Base-by-base conservation (phyloP, 2,329 filamentous ascomycete genomes). In the Hypoxylon rubiginosum region DNA sequence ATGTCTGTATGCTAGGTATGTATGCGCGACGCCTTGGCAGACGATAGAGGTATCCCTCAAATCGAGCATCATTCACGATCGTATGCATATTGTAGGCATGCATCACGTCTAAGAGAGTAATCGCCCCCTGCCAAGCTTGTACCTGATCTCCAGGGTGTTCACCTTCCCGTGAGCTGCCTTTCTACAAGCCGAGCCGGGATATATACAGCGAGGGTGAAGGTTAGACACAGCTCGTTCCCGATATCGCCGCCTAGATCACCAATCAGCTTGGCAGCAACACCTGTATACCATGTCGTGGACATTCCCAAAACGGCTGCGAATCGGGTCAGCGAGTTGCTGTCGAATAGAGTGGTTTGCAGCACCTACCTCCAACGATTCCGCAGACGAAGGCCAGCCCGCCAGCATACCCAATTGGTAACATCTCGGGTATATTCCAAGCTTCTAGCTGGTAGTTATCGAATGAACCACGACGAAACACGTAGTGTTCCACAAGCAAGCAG, bases 271-370 rank as follows among this genome's bases (percentile, higher is more conserved):
- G 80, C 82, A 63, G 85, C 69, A 6, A 78, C 77, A 1, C 84
- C 85, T n/a, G 84, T 77, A 69, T 84, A 86, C 82, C 84, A 88
- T 0, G 84, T 87, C 75, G 87, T 83, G 53, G 80, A 80, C 86
- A 90, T 89, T 1, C 86, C 87, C 72, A 88, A 79, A 21, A 86
- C 79, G 78, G 69, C 67, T 71, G 45, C 46, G 8, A 54, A 8
- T 57, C 34, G 11, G 28, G 58, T 63, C 41, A 65, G 58, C 41
- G 41, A 46, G 34, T 50, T 48, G 11, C 24, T 30, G 24, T 59
- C 57, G 15, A 58, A 21, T 48, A 49, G 24, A 53, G 52, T 32
- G 39, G 32, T 51, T 19, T 26, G 34, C 39, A 28, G 5, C 24
- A 57, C 57, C 49, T 39, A 69, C 85, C 87, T 19, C 82, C 83